phyloP scores from a whole-genome alignment of 2,329 filamentous ascomycete species.

The Phialophora tarda region DNA sequence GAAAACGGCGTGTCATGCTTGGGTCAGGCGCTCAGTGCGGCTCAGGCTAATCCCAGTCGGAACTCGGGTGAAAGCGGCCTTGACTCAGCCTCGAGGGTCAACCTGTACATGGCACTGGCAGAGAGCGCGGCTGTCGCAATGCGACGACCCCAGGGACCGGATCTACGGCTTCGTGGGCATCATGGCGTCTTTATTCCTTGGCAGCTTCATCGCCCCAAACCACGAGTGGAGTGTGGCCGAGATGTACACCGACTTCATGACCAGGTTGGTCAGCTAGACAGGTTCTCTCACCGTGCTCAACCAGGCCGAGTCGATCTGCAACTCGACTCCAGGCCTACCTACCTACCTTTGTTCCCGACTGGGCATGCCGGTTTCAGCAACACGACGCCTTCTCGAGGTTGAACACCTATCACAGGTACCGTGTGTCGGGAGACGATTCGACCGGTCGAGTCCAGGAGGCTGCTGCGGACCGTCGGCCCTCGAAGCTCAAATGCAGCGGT shows the following conservation, averaged over 20 bases:
- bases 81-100: no score
- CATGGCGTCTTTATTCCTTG: neutral
- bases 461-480: neutral
- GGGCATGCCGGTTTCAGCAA: neutral
- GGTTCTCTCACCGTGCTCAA: neutral
- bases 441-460: neutral
- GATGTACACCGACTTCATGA: neutral
- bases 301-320: neutral
- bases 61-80: no score
- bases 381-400: neutral
- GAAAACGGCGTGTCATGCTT: no score
- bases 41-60: no score
- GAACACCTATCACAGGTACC: neutral
- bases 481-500: slow-evolving; percentile 1
- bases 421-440: neutral
- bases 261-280: neutral
- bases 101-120: neutral
- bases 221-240: neutral
- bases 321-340: neutral
- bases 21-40: no score
- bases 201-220: neutral
- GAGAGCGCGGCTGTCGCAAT: neutral
- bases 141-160: slow-evolving; percentile 5
- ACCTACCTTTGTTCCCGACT: slow-evolving; percentile 10
- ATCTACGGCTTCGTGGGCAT: slow-evolving; percentile 8